Base-by-base conservation (phyloP, 192 early-diverging fungal species). In the Kappamyces sp. region DNA sequence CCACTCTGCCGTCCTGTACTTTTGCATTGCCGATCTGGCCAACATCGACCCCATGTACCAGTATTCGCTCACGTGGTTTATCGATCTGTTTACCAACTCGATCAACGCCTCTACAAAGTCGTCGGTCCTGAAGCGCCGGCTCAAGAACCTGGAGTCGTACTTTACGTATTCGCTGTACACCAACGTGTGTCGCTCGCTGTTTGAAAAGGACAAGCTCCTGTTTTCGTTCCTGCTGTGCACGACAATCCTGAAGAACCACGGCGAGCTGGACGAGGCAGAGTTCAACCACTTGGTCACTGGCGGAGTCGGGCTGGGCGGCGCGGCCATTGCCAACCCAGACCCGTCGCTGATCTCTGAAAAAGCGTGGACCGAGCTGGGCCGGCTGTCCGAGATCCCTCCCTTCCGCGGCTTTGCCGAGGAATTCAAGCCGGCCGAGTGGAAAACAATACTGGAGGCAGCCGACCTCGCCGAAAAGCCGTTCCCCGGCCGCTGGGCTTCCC, bases 41-140 rank as follows among this genome's bases (percentile, higher is more conserved):
- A 84, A 83, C 52, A 84, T 84, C 45, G 82, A 84, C 57, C 77
- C 82, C 22, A 84, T 84, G 82, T 84, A 84, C 54, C 82, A 84
- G 51, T 84, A 84, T 59, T 84, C 82, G 4, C 67, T 84, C 8
- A 76, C 63, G 3, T 84, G 82, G 82, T 84, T 84, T 62, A 81
- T 84, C 59, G 82, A 84, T 45, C 67, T 84, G 40, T 84, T 84
- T 49, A 60, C 68, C 30, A 78, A 73, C 54, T 61, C 71, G 30
- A 84, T 84, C 14, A 60, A 45, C 4, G 57, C 59, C 36, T 81
- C 79, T 0, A 71, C 63, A 8, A 84, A 84, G 52, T 83, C 82
- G 7, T 74, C 74, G 42, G 68, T 73, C 31, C 64, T 84, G 14
- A 84, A 84, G 59, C 69, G 80, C 9, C 63, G 82, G 4, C 48